A percentile compares a stretch with the other conserved stretches of the same genome.
Conservation (phyloP, 2,329 filamentous ascomycete species). For the Talaromyces sp. region DNA sequence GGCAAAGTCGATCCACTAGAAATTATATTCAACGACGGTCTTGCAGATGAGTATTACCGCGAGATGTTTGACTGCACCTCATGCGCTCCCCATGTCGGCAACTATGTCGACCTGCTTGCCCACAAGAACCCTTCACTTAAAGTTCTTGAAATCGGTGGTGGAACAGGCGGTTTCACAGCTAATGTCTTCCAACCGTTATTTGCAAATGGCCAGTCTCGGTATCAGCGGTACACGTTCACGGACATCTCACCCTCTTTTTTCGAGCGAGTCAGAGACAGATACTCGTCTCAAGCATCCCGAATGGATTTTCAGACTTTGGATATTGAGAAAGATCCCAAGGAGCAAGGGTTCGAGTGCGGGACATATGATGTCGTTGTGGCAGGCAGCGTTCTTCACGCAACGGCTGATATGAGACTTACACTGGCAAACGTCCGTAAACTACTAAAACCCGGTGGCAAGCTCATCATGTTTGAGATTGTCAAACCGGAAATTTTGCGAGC, state of each 20-base stretch:
- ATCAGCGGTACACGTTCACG: constrained; percentile 15
- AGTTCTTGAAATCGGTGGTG: constrained; percentile 42
- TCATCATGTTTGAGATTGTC: constrained; percentile 41
- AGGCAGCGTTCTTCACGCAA: constrained; percentile 31
- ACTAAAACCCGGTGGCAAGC: constrained; percentile 38
- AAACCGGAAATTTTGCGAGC: constrained; percentile 11
- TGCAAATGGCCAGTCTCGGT: not conserved
- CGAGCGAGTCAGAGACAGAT: constrained; percentile 7
- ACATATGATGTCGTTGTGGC: constrained; percentile 30
- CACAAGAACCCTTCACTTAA: constrained; percentile 40
- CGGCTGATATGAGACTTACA: constrained; percentile 15
- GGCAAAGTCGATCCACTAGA: not conserved
- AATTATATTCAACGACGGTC: not conserved
- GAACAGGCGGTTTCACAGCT: constrained; percentile 39
- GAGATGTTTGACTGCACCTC: constrained; percentile 28
- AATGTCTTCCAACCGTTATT: constrained; percentile 26
- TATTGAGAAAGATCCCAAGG: constrained; percentile 20
- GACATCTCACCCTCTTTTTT: constrained; percentile 20
- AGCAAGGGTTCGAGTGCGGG: constrained; percentile 24
- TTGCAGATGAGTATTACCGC: constrained; percentile 22
- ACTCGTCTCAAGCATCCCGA: not conserved
- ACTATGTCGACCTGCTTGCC: constrained; percentile 11
- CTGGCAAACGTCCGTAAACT: constrained; percentile 21
- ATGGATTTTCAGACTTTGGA: constrained; percentile 25
- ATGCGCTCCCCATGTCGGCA: constrained; percentile 30